Evolutionary conservation across 306 rosid genomes (phyloP).

Genomic region (Prunus dulcis): DNA sequence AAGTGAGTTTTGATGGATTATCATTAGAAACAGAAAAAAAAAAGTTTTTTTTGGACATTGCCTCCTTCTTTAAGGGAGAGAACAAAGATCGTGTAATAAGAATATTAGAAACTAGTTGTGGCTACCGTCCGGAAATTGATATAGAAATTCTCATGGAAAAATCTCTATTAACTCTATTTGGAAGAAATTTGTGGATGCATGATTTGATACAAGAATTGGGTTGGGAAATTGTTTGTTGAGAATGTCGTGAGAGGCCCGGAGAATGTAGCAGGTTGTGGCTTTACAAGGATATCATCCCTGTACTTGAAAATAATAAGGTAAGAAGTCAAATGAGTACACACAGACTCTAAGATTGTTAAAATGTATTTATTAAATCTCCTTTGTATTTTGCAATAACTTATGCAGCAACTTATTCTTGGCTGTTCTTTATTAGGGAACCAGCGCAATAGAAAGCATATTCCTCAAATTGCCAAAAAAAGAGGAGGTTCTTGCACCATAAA

Average conservation of each 20-base stretch:
- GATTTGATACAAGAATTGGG: slow-evolving; percentile 25
- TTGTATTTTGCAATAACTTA: background rate
- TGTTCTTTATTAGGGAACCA: background rate
- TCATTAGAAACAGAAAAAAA: background rate
- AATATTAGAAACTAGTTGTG: slow-evolving; percentile 1
- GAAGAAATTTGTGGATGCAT: slow-evolving; percentile 16
- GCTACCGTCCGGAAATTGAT: background rate
- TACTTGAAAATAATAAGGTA: background rate
- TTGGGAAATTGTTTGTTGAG: slow-evolving; percentile 2
- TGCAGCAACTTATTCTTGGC: background rate
- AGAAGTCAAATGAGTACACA: background rate
- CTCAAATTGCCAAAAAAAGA: background rate
- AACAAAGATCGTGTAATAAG: background rate
- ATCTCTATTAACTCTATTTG: slow-evolving; percentile 1
- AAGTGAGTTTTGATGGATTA: slow-evolving; percentile 15
- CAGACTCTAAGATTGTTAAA: too few relatives aligned
- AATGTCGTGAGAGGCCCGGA: background rate
- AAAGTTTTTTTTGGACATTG: slow-evolving; percentile 16
- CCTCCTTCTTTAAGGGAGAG: slow-evolving; percentile 9
- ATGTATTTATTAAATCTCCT: too few relatives aligned
- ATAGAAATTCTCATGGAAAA: slow-evolving; percentile 5
- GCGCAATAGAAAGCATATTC: slow-evolving; percentile 11
- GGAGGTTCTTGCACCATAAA: background rate
- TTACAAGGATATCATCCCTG: background rate
- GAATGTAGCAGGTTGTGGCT: slow-evolving; percentile 23